These are phyloP conservation scores for Fusarium nisikadoi DNA, from an alignment of 2,329 filamentous ascomycete genomes.

Conservation along the genomic window DNA sequence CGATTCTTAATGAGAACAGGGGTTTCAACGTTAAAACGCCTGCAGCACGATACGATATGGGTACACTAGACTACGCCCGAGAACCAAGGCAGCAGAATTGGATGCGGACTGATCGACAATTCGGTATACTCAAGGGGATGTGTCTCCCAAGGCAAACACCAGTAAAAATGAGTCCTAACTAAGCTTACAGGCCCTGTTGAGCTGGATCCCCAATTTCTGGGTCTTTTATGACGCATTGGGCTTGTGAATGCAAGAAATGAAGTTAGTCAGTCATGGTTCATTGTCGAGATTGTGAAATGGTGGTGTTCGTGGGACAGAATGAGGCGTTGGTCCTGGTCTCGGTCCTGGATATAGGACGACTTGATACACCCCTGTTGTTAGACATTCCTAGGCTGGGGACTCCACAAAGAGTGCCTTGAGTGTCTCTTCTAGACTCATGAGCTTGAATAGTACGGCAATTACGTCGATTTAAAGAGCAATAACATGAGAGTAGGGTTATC, in stretches of 20 bases:
- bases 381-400: slow-evolving; percentile 18
- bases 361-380: slow-evolving; percentile 10
- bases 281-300: slow-evolving; percentile 5
- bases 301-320: slow-evolving; percentile 21
- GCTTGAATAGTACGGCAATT: neutral
- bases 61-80: slow-evolving; percentile 4
- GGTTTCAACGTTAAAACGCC: slow-evolving; percentile 1
- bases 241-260: slow-evolving; percentile 1
- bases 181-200: slow-evolving; percentile 5
- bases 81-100: slow-evolving; percentile 25
- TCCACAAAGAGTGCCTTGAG: slow-evolving; percentile 30
- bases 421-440: neutral
- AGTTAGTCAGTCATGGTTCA: neutral
- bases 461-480: neutral
- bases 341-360: slow-evolving; percentile 18
- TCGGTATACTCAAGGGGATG: slow-evolving; percentile 5
- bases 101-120: slow-evolving; percentile 14
- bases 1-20: slow-evolving; percentile 13
- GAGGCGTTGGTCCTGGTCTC: slow-evolving; percentile 10
- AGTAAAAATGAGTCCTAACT: slow-evolving; percentile 7
- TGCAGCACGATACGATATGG: neutral
- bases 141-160: neutral
- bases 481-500: neutral
- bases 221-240: slow-evolving; percentile 13
- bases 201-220: slow-evolving; percentile 9